Conservation (phyloP, 768 basidiomycete species). For the Amyloporia xantha region DNA sequence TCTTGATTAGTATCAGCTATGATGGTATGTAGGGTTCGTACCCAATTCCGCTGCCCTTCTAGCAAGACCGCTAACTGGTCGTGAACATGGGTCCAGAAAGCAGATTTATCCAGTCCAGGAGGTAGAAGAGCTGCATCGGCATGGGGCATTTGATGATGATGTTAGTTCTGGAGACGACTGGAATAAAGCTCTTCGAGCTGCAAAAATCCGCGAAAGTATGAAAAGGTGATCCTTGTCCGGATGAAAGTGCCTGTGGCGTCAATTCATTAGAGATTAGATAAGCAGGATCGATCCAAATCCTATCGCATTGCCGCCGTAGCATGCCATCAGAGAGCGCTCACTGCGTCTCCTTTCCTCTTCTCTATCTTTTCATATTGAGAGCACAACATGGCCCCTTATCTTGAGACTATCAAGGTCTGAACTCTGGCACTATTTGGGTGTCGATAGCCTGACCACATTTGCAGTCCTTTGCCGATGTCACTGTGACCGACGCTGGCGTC, state of each 20-base stretch:
- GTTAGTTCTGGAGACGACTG: background rate
- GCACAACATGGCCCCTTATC: conserved; percentile 62
- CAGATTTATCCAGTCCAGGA: conserved; percentile 58
- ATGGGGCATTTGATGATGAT: conserved; percentile 55
- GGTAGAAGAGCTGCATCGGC: conserved; percentile 76
- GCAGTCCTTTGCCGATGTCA: conserved; percentile 92
- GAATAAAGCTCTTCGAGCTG: too few relatives aligned
- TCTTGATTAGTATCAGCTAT: background rate
- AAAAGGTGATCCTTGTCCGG: too few relatives aligned
- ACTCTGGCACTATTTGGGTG: background rate
- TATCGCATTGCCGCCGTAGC: background rate
- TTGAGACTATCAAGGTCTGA: conserved; percentile 60
- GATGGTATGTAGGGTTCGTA: conserved; percentile 27
- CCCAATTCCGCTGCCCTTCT: conserved; percentile 72
- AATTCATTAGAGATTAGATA: too few relatives aligned
- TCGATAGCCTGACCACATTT: background rate
- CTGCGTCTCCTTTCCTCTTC: background rate
- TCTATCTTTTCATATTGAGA: background rate
- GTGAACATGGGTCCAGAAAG: conserved; percentile 78
- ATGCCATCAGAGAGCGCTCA: background rate
- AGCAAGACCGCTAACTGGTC: conserved; percentile 56
- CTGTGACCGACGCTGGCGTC: conserved; percentile 78
- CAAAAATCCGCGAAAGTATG: too few relatives aligned
- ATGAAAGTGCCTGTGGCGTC: too few relatives aligned
- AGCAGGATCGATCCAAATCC: background rate